Evolutionary conservation across 1,284 basidiomycete genomes (phyloP).

Genomic region (Leccinum angustisporum): DNA sequence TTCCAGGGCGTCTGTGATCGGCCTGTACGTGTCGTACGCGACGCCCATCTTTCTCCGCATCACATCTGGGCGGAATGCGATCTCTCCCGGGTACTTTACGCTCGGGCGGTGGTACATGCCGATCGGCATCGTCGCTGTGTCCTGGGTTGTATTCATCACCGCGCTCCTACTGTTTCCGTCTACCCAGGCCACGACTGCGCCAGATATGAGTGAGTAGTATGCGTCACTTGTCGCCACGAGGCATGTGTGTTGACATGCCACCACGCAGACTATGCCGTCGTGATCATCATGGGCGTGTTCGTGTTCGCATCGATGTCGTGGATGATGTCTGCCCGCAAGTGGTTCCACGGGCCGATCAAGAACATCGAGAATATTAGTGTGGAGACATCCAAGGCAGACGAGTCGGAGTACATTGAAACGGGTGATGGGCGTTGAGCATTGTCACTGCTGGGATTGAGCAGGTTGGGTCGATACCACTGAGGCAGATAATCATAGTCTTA

Average conservation of each 20-base stretch:
- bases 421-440: not conserved
- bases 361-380: constrained; percentile 42
- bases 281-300: constrained; percentile 65
- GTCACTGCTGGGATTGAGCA: no score
- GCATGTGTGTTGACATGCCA: not conserved
- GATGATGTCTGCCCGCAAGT: constrained; percentile 63
- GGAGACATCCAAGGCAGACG: not conserved
- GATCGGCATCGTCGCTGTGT: constrained; percentile 57
- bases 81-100: constrained; percentile 58
- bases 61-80: constrained; percentile 58
- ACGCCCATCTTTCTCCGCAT: constrained; percentile 70
- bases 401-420: not conserved
- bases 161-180: constrained; percentile 62
- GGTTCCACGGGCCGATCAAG: constrained; percentile 68
- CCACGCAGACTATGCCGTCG: constrained; percentile 59
- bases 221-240: not conserved
- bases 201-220: constrained; percentile 53
- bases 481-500: no score
- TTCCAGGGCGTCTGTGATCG: constrained; percentile 66
- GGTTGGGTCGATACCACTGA: no score
- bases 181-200: constrained; percentile 40
- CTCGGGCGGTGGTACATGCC: constrained; percentile 62
- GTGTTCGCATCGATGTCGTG: constrained; percentile 63
- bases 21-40: constrained; percentile 64
- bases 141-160: constrained; percentile 65